Evolutionary conservation across 176 grass and related monocot genomes (phyloP), one percentile per base, ranked within the genome.

Genomic region (Dendrocalamus sinicus): DNA sequence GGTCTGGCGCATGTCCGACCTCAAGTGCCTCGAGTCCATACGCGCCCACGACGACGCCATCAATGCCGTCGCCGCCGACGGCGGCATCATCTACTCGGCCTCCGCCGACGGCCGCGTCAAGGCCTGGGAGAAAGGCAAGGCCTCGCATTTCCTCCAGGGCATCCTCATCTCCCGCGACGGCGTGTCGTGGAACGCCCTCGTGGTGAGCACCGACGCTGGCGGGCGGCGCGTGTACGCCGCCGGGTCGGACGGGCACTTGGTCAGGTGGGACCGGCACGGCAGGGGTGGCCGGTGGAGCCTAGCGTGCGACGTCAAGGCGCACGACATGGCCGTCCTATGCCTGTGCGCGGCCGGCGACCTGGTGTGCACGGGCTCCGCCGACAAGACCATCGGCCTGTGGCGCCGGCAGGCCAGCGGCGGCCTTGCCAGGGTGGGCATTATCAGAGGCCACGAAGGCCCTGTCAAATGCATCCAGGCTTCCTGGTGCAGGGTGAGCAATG

Each of bases 21-120:
- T 95, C 43, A 92, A 44, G 77, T 98, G 96, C 87, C 60, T 98
- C 74, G 96, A 98, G 83, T 98, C 96, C 39, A 89, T 98, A 16
- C 84, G 84, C 28, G 96, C 96, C n/a, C 96, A 98, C 79, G 93
- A 98, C 51, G 96, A 98, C 83, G 93, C 93, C 28, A 88, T 98
- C 88, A 98, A 96, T 55, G 77, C 85, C 55, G 75, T 98, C 15
- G 86, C 72, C 16, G 88, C 84, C 2, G 79, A 83, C 45, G n/a
- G 58, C 12, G 90, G 88, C 19, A 30, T 91, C 15, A 48, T 98
- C 5, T 98, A 89, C 78, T 95, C 96, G 0, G 93, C 93, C 0
- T 95, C 93, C 50, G 93, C 93, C 4, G 96, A 98, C 80, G 93
- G 96, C 26, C 88, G 89, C 81, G 92, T 98, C 86, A 95, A 98